Conservation (phyloP, 1,139 yeast genomes). For the Chernovozyma aurita region DNA sequence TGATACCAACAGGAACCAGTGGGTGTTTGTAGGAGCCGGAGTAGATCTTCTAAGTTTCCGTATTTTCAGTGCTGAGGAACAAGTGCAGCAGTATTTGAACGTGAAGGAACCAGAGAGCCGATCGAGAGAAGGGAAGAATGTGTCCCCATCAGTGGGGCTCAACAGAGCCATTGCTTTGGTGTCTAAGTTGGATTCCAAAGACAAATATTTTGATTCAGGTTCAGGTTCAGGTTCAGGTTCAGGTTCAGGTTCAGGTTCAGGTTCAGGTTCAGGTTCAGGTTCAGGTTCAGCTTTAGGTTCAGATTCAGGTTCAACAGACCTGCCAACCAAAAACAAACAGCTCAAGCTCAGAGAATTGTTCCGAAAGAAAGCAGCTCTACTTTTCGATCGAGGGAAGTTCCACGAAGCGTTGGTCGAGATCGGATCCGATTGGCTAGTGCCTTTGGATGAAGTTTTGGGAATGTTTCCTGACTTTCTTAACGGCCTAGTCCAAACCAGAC, state of each 20-base stretch:
- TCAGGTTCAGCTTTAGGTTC: too few relatives aligned
- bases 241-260: too few relatives aligned
- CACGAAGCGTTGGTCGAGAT: slow-evolving; percentile 41
- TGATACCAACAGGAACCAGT: neutral
- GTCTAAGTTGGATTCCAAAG: slow-evolving; percentile 19
- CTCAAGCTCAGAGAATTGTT: slow-evolving; percentile 30
- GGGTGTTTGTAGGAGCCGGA: slow-evolving; percentile 23
- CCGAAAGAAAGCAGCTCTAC: slow-evolving; percentile 26
- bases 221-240: too few relatives aligned
- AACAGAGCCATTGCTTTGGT: slow-evolving; percentile 33
- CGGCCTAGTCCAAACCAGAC: slow-evolving; percentile 14
- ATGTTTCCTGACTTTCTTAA: slow-evolving; percentile 40
- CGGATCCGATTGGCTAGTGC: slow-evolving; percentile 40
- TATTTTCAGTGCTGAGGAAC: slow-evolving; percentile 31
- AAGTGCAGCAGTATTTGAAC: slow-evolving; percentile 36
- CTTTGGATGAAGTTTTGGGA: slow-evolving; percentile 29
- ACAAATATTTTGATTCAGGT: slow-evolving; percentile 23
- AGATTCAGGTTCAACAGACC: too few relatives aligned
- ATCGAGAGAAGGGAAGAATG: slow-evolving; percentile 25
- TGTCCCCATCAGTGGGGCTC: slow-evolving; percentile 30
- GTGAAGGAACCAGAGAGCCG: slow-evolving; percentile 20
- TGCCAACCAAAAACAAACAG: slow-evolving; percentile 25
- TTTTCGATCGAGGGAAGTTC: slow-evolving; percentile 32
- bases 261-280: too few relatives aligned
- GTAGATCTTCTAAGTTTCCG: slow-evolving; percentile 28